phyloP scores from a whole-genome alignment of 768 basidiomycete genomes.

The Trametes coccinea region DNA sequence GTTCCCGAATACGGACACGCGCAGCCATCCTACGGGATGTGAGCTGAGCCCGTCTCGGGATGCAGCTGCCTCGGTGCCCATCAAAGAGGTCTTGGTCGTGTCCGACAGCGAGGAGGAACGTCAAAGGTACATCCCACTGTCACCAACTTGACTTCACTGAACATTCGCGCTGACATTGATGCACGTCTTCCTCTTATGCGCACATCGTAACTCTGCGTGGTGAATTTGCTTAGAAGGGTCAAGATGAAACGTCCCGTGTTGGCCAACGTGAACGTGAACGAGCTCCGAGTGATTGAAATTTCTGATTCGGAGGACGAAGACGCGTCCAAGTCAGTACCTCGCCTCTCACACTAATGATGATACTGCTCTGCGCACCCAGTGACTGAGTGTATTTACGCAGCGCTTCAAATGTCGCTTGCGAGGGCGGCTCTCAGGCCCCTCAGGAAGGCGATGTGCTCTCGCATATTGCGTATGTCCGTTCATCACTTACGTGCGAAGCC shows the following conservation, averaged over 20 bases:
- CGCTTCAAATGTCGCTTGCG: no score
- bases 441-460: no score
- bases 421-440: no score
- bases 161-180: neutral
- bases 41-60: no score
- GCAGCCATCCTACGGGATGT: no score
- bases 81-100: conserved; percentile 35
- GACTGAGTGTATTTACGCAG: neutral
- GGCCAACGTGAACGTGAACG: neutral
- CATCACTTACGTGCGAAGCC: no score
- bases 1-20: no score
- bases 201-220: neutral
- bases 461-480: no score
- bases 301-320: conserved; percentile 23
- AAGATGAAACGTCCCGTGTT: conserved; percentile 1
- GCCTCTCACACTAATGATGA: neutral
- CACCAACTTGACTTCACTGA: neutral
- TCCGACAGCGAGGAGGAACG: conserved; percentile 55
- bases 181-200: neutral
- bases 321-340: neutral
- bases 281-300: conserved; percentile 48
- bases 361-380: no score
- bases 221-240: neutral
- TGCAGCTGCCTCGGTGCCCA: neutral
- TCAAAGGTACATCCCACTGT: conserved; percentile 29